Base-by-base conservation (phyloP, 352 stramenopile species). In the Globisporangium recalcitrans region DNA sequence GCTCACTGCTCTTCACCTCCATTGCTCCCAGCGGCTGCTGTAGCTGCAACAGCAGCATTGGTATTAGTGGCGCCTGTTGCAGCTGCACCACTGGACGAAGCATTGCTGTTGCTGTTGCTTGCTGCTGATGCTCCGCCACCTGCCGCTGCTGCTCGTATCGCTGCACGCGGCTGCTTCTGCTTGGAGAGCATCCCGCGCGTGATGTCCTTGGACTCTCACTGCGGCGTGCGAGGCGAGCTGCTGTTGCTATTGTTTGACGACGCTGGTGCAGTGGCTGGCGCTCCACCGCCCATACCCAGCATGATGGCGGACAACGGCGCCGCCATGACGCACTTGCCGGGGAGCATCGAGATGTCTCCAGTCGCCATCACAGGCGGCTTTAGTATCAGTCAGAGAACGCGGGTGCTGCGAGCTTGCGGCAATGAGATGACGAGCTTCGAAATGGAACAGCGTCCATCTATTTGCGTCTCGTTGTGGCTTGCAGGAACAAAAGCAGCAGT, bases 131-230 rank as follows among this genome's bases (percentile, higher is more conserved):
- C 24, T 1, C 19, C 26, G 9, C 36, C 22, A 1, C 36, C 42
- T 9, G 49, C 9, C 10, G 24, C n/a, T 34, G 29, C n/a, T 14
- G 42, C 21, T 10, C 60, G 52, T 29, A 51, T 32, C 6, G 52
- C 52, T 13, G 60, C 60, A 2, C 60, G 60, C 24, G 60, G 60
- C 4, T 66, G 60, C 32, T 61, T 66, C 4, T 66, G 60, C 32
- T 61, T 66, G 10, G 52, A 56, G 6, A 62, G 42, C 52, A 66
- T 66, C 4, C 60, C 42, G 21, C 52, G 42, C 7, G 52, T 21
- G 4, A 49, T 42, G 7, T 66, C 60, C 42, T 60, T 66, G 27
- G 60, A 66, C 26, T 66, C 52, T 2, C 52, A 52, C 26, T 40
- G 52, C 8, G 32, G 22, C 16, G 26, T 44, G 1, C 53, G 52